Percentiles rank a stretch among this genome's conserved stretches.
phyloP scores from a whole-genome alignment of 306 rosid species.

The Fagus crenata region DNA sequence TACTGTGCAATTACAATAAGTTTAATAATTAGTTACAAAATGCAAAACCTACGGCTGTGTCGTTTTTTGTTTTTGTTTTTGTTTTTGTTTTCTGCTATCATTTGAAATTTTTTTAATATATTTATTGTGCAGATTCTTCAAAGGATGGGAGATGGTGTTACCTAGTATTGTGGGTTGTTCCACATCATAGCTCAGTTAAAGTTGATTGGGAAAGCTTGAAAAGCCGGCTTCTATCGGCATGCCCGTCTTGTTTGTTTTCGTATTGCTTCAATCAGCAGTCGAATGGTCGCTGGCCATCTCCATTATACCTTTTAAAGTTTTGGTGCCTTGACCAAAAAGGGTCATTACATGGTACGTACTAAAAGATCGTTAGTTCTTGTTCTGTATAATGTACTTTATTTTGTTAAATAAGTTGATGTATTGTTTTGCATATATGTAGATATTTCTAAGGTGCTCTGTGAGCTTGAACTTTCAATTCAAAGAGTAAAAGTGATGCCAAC shows the following conservation, averaged over 20 bases:
- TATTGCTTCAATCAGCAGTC: conserved; percentile 45
- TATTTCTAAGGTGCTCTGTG: conserved; percentile 70
- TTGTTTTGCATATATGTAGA: conserved; percentile 39
- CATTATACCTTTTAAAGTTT: conserved; percentile 59
- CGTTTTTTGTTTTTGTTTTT: neutral
- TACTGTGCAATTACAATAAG: no score
- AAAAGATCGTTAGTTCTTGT: neutral
- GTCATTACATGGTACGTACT: conserved; percentile 59
- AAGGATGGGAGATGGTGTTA: conserved; percentile 93
- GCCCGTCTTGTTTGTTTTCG: conserved; percentile 66
- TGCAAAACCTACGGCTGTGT: no score
- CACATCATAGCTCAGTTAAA: conserved; percentile 38
- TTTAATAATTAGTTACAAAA: no score
- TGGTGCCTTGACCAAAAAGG: conserved; percentile 72
- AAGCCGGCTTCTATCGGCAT: conserved; percentile 51
- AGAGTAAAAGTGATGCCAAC: conserved; percentile 90
- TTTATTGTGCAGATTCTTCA: conserved; percentile 57
- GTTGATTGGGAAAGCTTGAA: conserved; percentile 82
- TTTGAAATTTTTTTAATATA: neutral
- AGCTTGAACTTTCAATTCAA: conserved; percentile 73
- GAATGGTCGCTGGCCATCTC: conserved; percentile 43
- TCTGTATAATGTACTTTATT: conserved; percentile 6
- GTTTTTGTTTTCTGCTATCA: neutral
- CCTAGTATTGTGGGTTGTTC: conserved; percentile 70
- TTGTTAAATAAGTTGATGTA: conserved; percentile 16